Conservation (phyloP, 768 basidiomycete genomes). For the Suillus paluster region DNA sequence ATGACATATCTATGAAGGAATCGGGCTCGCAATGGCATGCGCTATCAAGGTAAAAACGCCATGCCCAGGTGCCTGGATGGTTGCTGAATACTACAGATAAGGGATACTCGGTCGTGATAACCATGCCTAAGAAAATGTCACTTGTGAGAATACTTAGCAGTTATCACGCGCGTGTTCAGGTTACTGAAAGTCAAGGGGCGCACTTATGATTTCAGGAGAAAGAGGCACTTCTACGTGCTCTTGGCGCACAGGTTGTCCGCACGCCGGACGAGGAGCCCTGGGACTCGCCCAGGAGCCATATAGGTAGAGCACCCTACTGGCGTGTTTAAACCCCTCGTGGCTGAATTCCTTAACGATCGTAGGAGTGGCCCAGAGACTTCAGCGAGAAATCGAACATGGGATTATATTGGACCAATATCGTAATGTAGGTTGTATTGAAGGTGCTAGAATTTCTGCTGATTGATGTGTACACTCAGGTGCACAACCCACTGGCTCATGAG, state of each 20-base stretch:
- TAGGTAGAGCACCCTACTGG: conserved; percentile 66
- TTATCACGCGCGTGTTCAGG: background rate
- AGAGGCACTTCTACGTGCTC: conserved; percentile 85
- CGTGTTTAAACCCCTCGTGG: conserved; percentile 55
- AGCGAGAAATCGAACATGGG: conserved; percentile 77
- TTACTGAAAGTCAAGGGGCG: background rate
- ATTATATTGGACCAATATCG: conserved; percentile 94
- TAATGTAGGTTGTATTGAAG: conserved; percentile 52
- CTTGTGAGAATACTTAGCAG: conserved; percentile 48
- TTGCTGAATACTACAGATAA: conserved; percentile 83
- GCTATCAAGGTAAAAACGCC: conserved; percentile 79
- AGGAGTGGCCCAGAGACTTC: conserved; percentile 85
- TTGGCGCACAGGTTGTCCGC: conserved; percentile 94
- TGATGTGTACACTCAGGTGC: conserved; percentile 45
- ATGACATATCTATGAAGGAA: conserved; percentile 52
- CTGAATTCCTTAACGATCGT: conserved; percentile 85
- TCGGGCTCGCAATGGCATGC: conserved; percentile 91
- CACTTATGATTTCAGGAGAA: conserved; percentile 64
- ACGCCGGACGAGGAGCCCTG: conserved; percentile 90
- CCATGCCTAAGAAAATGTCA: conserved; percentile 96
- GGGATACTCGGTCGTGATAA: conserved; percentile 92
- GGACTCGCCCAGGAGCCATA: conserved; percentile 89
- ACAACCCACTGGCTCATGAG: conserved; percentile 94
- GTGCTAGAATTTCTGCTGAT: background rate
- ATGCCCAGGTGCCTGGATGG: conserved; percentile 24